Base-by-base conservation (phyloP, 768 basidiomycete species). In the Auriscalpium orientale region DNA sequence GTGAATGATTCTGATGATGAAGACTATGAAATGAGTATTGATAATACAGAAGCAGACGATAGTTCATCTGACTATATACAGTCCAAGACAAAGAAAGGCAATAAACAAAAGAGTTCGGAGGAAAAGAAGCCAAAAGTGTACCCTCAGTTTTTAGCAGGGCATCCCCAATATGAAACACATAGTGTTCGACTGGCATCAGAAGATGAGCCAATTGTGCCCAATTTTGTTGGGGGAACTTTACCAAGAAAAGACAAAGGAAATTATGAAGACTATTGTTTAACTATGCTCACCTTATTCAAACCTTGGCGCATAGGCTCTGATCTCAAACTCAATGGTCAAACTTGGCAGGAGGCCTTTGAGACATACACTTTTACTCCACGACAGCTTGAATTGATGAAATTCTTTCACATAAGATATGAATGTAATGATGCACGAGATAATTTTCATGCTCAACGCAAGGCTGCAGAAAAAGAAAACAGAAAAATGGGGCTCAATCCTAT, bases 351-450 rank as follows among this genome's bases (percentile, higher is more conserved):
- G 8, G 54, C 61, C 1, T 70, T 66, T 58, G 28, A 33, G 1
- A 10, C 34, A 0, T 53, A 67, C 46, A 43, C 20, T 0, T 70
- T 71, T 50, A 56, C 54, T n/a, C 8, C n/a, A 2, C 5, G 36
- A 28, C 55, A 67, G 18, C 0, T 43, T 5, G 28, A 58, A 15
- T 20, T 67, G 0, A 72, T 74, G 55, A 47, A 57, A 20, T 69
- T 71, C 51, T 66, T 72, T 28, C 66, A 72, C 56, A 36, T 74
- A 1, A 28, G 51, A 16, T 71, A 73, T 61, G 71, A 74, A 53
- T 73, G 72, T 51, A 49, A 68, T 8, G 71, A 74, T 66, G 66
- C 67, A 4, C 38, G 67, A 18, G 72, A 74, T 59, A 70, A 72
- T 47, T 71, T 58, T 57, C 43, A 58, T 40, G 58, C 66, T 35